Evolutionary conservation across 2,329 filamentous ascomycete genomes (phyloP).

Genomic region (Myriosclerotinia curreyana): DNA sequence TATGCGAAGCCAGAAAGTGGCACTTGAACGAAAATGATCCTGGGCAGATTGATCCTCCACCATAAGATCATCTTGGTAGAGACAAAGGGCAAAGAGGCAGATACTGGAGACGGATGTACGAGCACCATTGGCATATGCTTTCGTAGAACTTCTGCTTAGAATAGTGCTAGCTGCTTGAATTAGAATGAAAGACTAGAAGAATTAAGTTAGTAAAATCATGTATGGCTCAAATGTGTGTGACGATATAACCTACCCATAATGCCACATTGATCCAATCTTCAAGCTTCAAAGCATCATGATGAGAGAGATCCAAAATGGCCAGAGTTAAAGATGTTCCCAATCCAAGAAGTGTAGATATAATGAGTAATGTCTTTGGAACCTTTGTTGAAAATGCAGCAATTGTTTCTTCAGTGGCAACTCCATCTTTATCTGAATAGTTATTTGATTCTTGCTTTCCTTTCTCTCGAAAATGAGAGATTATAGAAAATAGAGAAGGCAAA

Average conservation of each 20-base stretch:
- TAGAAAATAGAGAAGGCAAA: conserved; percentile 41
- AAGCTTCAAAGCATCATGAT: conserved; percentile 44
- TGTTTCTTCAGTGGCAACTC: conserved; percentile 62
- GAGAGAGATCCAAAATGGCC: conserved; percentile 51
- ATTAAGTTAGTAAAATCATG: conserved; percentile 26
- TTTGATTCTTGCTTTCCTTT: conserved; percentile 39
- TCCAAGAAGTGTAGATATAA: conserved; percentile 54
- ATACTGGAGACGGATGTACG: conserved; percentile 50
- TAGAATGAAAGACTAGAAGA: conserved; percentile 48
- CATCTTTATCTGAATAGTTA: conserved; percentile 67
- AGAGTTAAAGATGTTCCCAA: conserved; percentile 54
- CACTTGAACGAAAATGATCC: conserved; percentile 24
- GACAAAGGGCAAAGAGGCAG: conserved; percentile 45
- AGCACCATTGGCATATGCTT: conserved; percentile 53
- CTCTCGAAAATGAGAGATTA: conserved; percentile 40
- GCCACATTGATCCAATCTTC: conserved; percentile 59
- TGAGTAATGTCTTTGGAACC: conserved; percentile 53
- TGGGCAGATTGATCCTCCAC: conserved; percentile 32
- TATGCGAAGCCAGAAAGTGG: conserved; percentile 47
- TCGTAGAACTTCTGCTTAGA: conserved; percentile 50
- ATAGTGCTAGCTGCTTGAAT: conserved; percentile 52
- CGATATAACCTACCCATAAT: conserved; percentile 58
- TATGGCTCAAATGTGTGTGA: conserved; percentile 28
- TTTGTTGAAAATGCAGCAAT: conserved; percentile 60
- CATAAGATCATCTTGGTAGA: conserved; percentile 47